These are phyloP conservation scores for Capsicum rhomboideum DNA, from an alignment of 257 asterid species.

Conservation along the genomic window DNA sequence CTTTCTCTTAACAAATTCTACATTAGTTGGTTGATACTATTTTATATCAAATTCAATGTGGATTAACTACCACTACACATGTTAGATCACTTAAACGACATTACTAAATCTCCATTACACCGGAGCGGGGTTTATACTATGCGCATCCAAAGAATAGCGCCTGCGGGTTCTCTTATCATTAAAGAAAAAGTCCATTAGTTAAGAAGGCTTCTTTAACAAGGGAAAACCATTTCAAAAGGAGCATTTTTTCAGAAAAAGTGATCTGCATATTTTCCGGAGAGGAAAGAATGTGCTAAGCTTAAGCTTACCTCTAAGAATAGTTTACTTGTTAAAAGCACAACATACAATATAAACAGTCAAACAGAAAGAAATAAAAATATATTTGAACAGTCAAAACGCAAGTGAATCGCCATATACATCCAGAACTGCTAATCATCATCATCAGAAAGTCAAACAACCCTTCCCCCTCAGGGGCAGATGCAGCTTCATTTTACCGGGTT, in stretches of 20 bases:
- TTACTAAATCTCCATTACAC: no score
- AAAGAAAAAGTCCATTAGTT: not conserved
- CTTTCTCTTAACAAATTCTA: no score
- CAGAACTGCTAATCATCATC: not conserved
- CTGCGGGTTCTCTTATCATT: no score
- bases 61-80: no score
- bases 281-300: conserved; percentile 10
- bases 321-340: not conserved
- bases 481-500: not conserved
- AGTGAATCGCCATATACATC: not conserved
- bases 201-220: not conserved
- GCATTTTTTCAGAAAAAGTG: not conserved
- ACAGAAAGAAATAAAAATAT: not conserved
- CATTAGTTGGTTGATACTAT: no score
- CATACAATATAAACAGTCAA: not conserved
- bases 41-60: no score
- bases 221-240: not conserved
- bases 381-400: not conserved
- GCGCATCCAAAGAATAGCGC: no score
- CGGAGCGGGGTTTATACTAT: no score
- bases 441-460: not conserved
- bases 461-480: not conserved
- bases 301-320: not conserved
- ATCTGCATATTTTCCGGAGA: conserved; percentile 3
- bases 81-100: no score